These are phyloP conservation scores for Triangularia verruculosa DNA, from an alignment of 2,329 filamentous ascomycete species.

Conservation along the genomic window DNA sequence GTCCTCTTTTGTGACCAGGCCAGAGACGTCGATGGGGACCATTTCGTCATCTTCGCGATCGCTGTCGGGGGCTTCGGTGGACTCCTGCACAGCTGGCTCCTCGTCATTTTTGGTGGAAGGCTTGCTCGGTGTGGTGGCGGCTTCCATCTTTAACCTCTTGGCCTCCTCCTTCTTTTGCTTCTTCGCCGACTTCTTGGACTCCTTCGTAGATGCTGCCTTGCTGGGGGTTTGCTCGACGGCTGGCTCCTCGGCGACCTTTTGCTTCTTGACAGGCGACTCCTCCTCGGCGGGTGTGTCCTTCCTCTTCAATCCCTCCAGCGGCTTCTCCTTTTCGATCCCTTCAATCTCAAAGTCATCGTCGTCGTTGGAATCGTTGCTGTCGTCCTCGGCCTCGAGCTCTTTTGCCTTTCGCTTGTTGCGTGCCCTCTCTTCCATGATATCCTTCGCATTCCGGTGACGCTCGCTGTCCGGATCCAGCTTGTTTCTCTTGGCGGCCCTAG, in stretches of 20 bases:
- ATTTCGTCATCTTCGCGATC: conserved; percentile 36
- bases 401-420: conserved; percentile 78
- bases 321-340: conserved; percentile 58
- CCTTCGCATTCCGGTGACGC: conserved; percentile 77
- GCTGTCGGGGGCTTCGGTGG: conserved; percentile 30
- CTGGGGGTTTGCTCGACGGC: conserved; percentile 44
- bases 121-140: background rate
- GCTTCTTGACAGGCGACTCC: conserved; percentile 56
- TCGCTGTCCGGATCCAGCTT: conserved; percentile 90
- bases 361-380: conserved; percentile 43
- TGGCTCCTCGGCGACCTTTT: conserved; percentile 39
- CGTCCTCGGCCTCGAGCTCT: conserved; percentile 54
- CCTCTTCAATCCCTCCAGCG: conserved; percentile 61
- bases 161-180: conserved; percentile 27
- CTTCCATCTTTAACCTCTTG: conserved; percentile 16
- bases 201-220: conserved; percentile 52
- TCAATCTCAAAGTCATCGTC: conserved; percentile 44
- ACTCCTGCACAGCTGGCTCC: conserved; percentile 20
- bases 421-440: conserved; percentile 80
- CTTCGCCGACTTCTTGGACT: conserved; percentile 46
- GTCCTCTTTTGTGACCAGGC: conserved; percentile 48
- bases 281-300: conserved; percentile 38
- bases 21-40: conserved; percentile 44
- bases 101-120: conserved; percentile 38
- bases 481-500: conserved; percentile 74